Base-by-base conservation (phyloP, 2,329 filamentous ascomycete genomes). In the Verticillium dahliae region DNA sequence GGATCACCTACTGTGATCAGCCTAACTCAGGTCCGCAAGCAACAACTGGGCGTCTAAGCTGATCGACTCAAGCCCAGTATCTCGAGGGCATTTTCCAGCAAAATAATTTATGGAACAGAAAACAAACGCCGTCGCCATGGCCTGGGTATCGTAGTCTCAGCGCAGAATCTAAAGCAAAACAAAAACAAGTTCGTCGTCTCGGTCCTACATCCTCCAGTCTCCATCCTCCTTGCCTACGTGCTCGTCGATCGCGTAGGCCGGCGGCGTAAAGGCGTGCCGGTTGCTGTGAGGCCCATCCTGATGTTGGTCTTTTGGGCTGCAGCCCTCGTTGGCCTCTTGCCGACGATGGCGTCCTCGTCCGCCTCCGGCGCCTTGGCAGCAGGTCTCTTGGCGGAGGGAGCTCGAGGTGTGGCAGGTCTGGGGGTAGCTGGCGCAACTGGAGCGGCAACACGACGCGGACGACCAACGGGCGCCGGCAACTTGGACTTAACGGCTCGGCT, bases 281-380 rank as follows among this genome's bases (percentile, higher is more conserved):
- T 59, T 6, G 41, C 58, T 5, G 58, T 59, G 41, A 59, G 58
- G 31, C 58, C 58, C 58, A 59, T 59, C 7, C 15, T 54, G 27
- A 59, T 18, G 14, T 59, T 59, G 39, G 58, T 54, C 33, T 59
- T 34, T 38, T 59, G 58, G 14, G 58, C 58, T 6, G 58, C 58
- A 7, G 58, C 41, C 45, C 58, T 52, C 31, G 41, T 59, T n/a
- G 58, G 34, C 13, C 58, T 50, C 15, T n/a, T 50, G n/a, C 50
- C 45, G 33, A 22, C 45, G 5, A 10, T 27, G 0, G n/a, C 31
- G 10, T 35, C 39, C 31, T 38, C 58, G 39, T 15, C 18, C 33
- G 34, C 41, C 33, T 37, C 45, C 31, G 18, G 37, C 6, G 11
- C 18, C n/a, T 4, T 34, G 6, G 37, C n/a, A 18, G 22, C 7